Evolutionary conservation across 2,329 filamentous ascomycete genomes (phyloP).

Genomic region (Ophiostoma sp.): DNA sequence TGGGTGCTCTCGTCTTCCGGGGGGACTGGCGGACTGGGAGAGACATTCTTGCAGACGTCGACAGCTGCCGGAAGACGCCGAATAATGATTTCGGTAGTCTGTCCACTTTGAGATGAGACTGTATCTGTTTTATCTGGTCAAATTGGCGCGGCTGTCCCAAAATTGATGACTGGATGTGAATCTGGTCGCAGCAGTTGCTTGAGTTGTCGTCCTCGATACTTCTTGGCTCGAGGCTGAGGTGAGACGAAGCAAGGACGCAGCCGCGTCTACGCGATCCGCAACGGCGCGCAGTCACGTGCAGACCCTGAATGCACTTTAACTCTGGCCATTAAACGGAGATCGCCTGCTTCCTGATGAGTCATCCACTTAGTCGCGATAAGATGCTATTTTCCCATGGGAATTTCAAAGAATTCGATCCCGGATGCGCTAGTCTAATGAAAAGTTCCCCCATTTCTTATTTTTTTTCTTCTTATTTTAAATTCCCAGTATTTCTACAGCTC

Average conservation of each 20-base stretch:
- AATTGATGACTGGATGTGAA: not conserved
- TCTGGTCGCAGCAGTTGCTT: not conserved
- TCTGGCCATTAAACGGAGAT: not conserved
- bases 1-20: conserved; percentile 22
- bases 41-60: conserved; percentile 21
- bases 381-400: not conserved
- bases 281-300: not conserved
- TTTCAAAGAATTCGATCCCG: not conserved
- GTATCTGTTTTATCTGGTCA: too few species aligned
- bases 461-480: not conserved
- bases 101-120: not conserved
- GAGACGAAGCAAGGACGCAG: not conserved
- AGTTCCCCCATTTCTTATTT: not conserved
- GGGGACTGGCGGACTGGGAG: conserved; percentile 22
- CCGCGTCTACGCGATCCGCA: not conserved
- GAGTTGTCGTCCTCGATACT: too few species aligned
- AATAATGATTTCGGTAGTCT: not conserved
- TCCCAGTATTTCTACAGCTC: not conserved
- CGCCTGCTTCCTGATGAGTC: not conserved
- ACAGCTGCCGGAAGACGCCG: conserved; percentile 14
- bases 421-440: not conserved
- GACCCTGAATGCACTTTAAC: not conserved
- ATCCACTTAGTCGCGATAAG: not conserved
- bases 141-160: not conserved
- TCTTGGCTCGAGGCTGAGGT: not conserved